Percentiles rank a stretch among this genome's conserved stretches.
phyloP scores from a whole-genome alignment of 331 rosid genomes.

The Erythrophleum ivorense region DNA sequence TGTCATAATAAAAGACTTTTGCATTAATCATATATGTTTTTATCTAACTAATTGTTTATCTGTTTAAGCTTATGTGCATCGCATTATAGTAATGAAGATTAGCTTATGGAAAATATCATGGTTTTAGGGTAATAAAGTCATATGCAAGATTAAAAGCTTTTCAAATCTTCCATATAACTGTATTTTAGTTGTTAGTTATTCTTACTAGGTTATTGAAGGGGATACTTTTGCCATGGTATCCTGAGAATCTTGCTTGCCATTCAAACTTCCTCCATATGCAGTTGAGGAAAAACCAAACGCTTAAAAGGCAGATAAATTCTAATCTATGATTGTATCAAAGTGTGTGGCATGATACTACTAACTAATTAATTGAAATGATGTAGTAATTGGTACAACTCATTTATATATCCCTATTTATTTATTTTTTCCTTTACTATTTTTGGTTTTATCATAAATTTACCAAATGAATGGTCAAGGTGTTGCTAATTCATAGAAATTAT shows the following conservation, averaged over 20 bases:
- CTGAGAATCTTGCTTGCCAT: constrained; percentile 94
- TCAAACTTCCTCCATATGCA: constrained; percentile 95
- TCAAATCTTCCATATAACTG: background rate
- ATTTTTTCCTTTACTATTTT: background rate
- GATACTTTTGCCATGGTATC: constrained; percentile 92
- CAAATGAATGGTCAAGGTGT: constrained; percentile 7
- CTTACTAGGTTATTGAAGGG: constrained; percentile 67
- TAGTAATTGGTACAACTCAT: too few relatives aligned
- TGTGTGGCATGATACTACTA: background rate
- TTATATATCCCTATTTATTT: too few relatives aligned
- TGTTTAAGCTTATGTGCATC: constrained; percentile 13
- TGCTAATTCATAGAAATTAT: constrained; percentile 7
- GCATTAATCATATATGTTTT: background rate
- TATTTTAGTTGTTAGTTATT: constrained; percentile 25
- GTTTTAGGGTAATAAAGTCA: constrained; percentile 7
- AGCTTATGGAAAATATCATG: background rate
- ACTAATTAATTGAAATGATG: too few relatives aligned
- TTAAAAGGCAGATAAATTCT: constrained; percentile 51
- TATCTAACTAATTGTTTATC: background rate
- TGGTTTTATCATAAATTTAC: constrained; percentile 13
- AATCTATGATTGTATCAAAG: background rate
- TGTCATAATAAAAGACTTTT: background rate
- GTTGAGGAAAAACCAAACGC: constrained; percentile 89
- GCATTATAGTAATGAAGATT: background rate
- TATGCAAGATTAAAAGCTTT: background rate